phyloP scores from a whole-genome alignment of 495 filamentous ascomycete genomes.

The Margaritispora aquatica region DNA sequence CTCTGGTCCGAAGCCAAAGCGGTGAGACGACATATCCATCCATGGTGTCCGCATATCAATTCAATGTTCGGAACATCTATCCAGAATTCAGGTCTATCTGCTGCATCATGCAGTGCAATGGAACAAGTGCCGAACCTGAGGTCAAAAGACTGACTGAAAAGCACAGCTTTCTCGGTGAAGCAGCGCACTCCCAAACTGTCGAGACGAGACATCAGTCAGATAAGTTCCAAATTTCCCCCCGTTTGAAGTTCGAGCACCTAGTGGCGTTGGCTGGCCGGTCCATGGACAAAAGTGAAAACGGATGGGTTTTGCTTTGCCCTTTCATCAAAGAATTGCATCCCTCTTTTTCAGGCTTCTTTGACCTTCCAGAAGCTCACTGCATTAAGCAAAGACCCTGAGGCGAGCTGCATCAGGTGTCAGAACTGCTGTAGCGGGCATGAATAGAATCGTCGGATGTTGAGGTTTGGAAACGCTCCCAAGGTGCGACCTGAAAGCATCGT shows the following conservation, averaged over 20 bases:
- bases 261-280: not conserved
- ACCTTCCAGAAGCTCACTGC: not conserved
- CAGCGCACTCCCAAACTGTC: not conserved
- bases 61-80: not conserved
- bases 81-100: not conserved
- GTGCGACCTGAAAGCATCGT: not conserved
- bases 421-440: not conserved
- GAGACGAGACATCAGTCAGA: not conserved
- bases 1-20: not conserved
- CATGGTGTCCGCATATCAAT: not conserved
- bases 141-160: not conserved
- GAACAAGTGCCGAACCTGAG: not conserved
- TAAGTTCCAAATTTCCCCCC: not conserved
- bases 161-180: not conserved
- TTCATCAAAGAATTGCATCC: not conserved
- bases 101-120: not conserved
- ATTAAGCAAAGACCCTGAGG: not conserved
- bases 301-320: not conserved
- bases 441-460: not conserved
- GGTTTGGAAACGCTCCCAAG: not conserved
- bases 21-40: not conserved
- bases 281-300: not conserved
- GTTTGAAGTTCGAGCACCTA: not conserved
- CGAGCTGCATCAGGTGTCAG: not conserved
- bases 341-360: not conserved